phyloP scores from a whole-genome alignment of 2,329 filamentous ascomycete species.

The Alternaria conjuncta region DNA sequence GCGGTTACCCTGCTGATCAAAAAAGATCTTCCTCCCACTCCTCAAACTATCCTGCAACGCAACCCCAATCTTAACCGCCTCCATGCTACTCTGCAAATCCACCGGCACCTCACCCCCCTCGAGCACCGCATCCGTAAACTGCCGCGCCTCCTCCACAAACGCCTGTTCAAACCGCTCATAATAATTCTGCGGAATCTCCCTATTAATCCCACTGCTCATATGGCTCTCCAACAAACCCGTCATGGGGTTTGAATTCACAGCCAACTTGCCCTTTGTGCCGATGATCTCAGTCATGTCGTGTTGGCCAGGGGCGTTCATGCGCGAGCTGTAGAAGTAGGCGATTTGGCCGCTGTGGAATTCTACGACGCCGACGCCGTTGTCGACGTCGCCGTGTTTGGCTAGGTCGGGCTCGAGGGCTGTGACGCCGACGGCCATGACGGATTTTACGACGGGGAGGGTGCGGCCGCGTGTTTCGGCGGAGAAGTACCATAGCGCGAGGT shows the following conservation, averaged over 20 bases:
- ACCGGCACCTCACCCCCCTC: slow-evolving; percentile 63
- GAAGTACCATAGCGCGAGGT: slow-evolving; percentile 69
- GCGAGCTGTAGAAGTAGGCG: slow-evolving; percentile 67
- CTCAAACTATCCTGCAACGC: slow-evolving; percentile 54
- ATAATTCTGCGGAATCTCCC: slow-evolving; percentile 67
- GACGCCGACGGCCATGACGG: slow-evolving; percentile 63
- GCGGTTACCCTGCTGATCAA: slow-evolving; percentile 61
- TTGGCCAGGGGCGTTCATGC: slow-evolving; percentile 73
- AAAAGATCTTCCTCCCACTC: slow-evolving; percentile 57
- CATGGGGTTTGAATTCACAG: slow-evolving; percentile 65
- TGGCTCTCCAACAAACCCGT: slow-evolving; percentile 63
- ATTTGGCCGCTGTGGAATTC: slow-evolving; percentile 70
- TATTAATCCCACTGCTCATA: slow-evolving; percentile 60
- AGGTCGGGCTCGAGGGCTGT: slow-evolving; percentile 66
- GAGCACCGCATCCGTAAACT: slow-evolving; percentile 66
- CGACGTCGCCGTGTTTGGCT: slow-evolving; percentile 63
- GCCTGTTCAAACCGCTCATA: slow-evolving; percentile 68
- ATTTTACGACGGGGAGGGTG: slow-evolving; percentile 57
- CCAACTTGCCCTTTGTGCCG: slow-evolving; percentile 69
- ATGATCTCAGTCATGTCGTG: slow-evolving; percentile 72
- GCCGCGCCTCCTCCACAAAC: slow-evolving; percentile 68
- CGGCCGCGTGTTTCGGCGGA: slow-evolving; percentile 23
- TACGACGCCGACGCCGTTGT: slow-evolving; percentile 69
- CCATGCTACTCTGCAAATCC: slow-evolving; percentile 63
- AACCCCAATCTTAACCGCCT: slow-evolving; percentile 66